Evolutionary conservation across 805 yeast genomes (phyloP), one percentile per base, ranked within the genome.

Genomic region (Cyberlindnera americana): DNA sequence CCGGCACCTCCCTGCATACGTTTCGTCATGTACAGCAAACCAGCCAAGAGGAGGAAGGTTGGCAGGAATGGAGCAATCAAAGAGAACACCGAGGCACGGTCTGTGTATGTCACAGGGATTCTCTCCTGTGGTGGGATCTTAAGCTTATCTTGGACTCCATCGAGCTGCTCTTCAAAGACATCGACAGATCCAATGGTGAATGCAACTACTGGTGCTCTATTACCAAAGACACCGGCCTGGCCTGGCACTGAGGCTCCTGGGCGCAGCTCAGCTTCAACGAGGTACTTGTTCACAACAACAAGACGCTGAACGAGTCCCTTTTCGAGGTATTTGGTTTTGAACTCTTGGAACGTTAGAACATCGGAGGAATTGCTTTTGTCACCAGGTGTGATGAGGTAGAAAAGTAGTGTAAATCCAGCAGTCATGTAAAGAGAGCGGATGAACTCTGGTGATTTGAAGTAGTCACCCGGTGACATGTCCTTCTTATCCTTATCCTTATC

Each of bases 141-240:
- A 47, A 83, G 69, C 35, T 71, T 71, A 50, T 83, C 83, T 63
- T 89, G 95, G 11, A 82, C 72, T 31, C 70, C 72, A 43, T 77
- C 82, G 70, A 90, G 69, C 53, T 86, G 89, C 39, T 85, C 86
- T 64, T 90, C 97, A 55, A 90, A 86, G 17, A 77, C 70, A 48
- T 85, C 90, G 6, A 88, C 80, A 0, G 95, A 85, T 4, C 97
- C 96, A 53, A 90, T 87, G 12, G 95, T 83, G 66, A 90, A 90
- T 3, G 73, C 72, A 8, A 82, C 83, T 9, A 73, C 64, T 6
- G 79, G 47, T 27, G 58, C 62, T 17, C 46, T 43, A 39, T 56
- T 55, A 27, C 65, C 66, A 19, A 73, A 66, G 32, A 35, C 17
- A 16, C 35, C 37, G 7, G 33, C 41, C 6, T n/a, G 29, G 17